Evolutionary conservation across 371 early-diverging fungal genomes (phyloP).

Genomic region (Apophysomyces variabilis): DNA sequence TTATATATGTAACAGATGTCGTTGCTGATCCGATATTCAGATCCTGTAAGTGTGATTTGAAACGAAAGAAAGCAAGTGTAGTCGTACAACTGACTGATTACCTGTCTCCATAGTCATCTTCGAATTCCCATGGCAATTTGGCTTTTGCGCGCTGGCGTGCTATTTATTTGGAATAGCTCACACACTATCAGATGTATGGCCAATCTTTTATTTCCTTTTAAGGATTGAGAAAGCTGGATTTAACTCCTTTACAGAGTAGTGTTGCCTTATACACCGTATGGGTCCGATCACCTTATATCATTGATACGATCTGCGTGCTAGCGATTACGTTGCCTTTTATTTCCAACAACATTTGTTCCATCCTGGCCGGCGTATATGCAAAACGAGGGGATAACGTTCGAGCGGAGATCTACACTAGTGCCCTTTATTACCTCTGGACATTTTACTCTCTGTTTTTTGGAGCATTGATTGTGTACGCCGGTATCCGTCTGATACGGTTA

Average conservation of each 20-base stretch:
- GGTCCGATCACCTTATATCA: conserved; percentile 22
- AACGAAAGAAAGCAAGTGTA: background rate
- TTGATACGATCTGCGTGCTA: conserved; percentile 27
- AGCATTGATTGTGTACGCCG: conserved; percentile 19
- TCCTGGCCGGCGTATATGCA: conserved; percentile 34
- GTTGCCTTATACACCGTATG: conserved; percentile 24
- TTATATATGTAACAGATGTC: conserved; percentile 17
- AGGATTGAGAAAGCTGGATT: background rate
- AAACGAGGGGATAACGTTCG: conserved; percentile 16
- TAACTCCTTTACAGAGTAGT: conserved; percentile 27
- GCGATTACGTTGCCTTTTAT: conserved; percentile 32
- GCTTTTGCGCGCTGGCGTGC: conserved; percentile 39
- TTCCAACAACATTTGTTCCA: conserved; percentile 37
- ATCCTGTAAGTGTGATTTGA: background rate
- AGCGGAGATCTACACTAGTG: conserved; percentile 30
- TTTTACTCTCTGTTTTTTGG: conserved; percentile 18
- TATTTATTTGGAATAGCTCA: conserved; percentile 49
- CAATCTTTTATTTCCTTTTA: background rate
- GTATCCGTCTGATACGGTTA: conserved; percentile 24
- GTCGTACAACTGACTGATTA: background rate
- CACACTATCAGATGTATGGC: conserved; percentile 41
- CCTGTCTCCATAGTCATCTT: conserved; percentile 28
- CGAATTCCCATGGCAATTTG: conserved; percentile 50
- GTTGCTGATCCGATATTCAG: background rate
- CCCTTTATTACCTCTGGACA: conserved; percentile 32